Evolutionary conservation across 495 filamentous ascomycete genomes (phyloP).

Genomic region (Penicillium silybi): DNA sequence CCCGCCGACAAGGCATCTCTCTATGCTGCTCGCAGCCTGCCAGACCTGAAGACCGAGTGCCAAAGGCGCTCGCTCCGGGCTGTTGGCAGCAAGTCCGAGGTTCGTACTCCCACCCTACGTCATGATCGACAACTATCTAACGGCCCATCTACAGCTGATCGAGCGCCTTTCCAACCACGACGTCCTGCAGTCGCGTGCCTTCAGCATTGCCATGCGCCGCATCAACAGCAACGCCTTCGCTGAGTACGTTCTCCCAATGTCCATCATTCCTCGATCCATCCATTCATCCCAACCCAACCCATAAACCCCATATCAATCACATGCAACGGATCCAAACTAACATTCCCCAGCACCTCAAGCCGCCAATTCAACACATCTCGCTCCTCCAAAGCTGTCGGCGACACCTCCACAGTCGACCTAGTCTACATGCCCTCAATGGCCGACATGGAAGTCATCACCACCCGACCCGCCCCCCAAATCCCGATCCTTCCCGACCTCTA

Average conservation of each 20-base stretch:
- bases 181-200: conserved; percentile 48
- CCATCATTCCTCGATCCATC: background rate
- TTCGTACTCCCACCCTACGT: conserved; percentile 10
- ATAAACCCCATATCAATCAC: background rate
- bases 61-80: conserved; percentile 31
- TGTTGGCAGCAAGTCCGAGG: conserved; percentile 36
- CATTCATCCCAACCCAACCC: background rate
- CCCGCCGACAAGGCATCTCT: conserved; percentile 32
- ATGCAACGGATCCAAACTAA: conserved; percentile 14
- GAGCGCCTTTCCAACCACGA: conserved; percentile 53
- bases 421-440: conserved; percentile 55
- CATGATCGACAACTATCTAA: conserved; percentile 3
- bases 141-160: conserved; percentile 35
- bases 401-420: conserved; percentile 61
- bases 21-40: conserved; percentile 32
- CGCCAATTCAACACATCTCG: conserved; percentile 61
- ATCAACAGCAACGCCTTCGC: conserved; percentile 41
- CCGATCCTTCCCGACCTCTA: conserved; percentile 52
- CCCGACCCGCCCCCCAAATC: conserved; percentile 36
- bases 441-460: conserved; percentile 34
- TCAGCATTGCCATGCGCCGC: conserved; percentile 49
- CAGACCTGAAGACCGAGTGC: conserved; percentile 42
- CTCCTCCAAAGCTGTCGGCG: conserved; percentile 49
- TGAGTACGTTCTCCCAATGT: conserved; percentile 28
- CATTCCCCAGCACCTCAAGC: conserved; percentile 20